Evolutionary conservation across 148 eudicot genomes (phyloP).

Genomic region (Oxyria digyna): DNA sequence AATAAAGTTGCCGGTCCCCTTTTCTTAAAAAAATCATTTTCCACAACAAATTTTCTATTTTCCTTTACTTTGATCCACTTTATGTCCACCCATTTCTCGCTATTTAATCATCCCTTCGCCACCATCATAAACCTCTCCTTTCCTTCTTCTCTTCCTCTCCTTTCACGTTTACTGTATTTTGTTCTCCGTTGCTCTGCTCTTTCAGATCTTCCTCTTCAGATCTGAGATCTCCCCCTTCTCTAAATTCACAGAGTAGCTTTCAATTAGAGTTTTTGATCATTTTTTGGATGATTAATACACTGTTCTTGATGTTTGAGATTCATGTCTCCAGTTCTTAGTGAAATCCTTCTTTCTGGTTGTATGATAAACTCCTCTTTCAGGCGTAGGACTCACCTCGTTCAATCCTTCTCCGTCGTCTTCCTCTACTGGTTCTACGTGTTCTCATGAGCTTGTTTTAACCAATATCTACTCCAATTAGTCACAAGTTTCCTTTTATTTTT

Average conservation of each 20-base stretch:
- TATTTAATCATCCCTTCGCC: background rate
- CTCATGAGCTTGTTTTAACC: conserved; percentile 32
- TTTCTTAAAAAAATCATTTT: background rate
- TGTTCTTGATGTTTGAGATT: conserved; percentile 70
- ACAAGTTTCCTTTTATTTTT: background rate
- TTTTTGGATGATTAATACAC: conserved; percentile 29
- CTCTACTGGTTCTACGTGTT: conserved; percentile 88
- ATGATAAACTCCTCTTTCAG: conserved; percentile 80
- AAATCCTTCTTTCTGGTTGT: conserved; percentile 66
- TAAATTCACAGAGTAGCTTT: background rate
- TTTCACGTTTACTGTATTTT: background rate
- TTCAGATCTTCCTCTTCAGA: background rate
- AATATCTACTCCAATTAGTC: background rate
- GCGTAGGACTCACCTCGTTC: conserved; percentile 90
- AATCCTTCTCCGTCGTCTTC: conserved; percentile 90
- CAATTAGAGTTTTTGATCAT: background rate
- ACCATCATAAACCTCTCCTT: conserved; percentile 11
- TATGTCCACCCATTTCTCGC: background rate
- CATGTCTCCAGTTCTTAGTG: conserved; percentile 86
- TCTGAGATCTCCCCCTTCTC: background rate
- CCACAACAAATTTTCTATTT: background rate
- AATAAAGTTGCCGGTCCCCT: background rate
- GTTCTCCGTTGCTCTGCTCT: background rate
- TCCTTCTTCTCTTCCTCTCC: conserved; percentile 6
- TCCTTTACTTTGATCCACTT: background rate